These are phyloP conservation scores for Claviceps humidiphila DNA, from an alignment of 2,329 filamentous ascomycete genomes.

Conservation along the genomic window DNA sequence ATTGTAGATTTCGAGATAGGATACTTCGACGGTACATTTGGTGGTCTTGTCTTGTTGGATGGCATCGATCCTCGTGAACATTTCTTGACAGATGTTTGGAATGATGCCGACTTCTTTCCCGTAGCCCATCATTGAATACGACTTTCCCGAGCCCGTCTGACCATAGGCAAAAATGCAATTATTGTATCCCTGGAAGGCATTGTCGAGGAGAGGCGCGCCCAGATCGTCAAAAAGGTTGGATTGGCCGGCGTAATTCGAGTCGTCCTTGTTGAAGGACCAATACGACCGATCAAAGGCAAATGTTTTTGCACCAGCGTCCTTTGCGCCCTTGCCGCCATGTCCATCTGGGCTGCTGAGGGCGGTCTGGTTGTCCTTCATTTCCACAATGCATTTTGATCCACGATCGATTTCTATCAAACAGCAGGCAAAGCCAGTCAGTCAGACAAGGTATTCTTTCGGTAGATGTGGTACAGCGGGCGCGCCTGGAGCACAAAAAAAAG, in stretches of 20 bases:
- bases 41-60: slow-evolving; percentile 62
- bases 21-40: slow-evolving; percentile 90
- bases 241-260: slow-evolving; percentile 77
- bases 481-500: neutral
- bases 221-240: slow-evolving; percentile 79
- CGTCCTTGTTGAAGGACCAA: slow-evolving; percentile 86
- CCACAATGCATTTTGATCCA: slow-evolving; percentile 88
- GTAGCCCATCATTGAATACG: slow-evolving; percentile 99
- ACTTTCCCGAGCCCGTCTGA: slow-evolving; percentile 96
- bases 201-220: slow-evolving; percentile 82
- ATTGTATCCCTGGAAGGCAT: slow-evolving; percentile 97
- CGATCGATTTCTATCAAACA: slow-evolving; percentile 67
- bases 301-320: slow-evolving; percentile 61
- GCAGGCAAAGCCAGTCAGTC: slow-evolving; percentile 2
- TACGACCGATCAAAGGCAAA: slow-evolving; percentile 97
- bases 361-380: slow-evolving; percentile 91
- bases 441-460: neutral
- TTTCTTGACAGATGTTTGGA: slow-evolving; percentile 90
- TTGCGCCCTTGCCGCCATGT: slow-evolving; percentile 48
- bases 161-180: slow-evolving; percentile 99
- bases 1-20: slow-evolving; percentile 98
- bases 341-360: slow-evolving; percentile 63
- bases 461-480: slow-evolving; percentile 18
- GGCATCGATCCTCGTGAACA: slow-evolving; percentile 75
- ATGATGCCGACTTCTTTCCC: slow-evolving; percentile 93